phyloP scores from a whole-genome alignment of 148 eudicot genomes.

The Spergularia marina region DNA sequence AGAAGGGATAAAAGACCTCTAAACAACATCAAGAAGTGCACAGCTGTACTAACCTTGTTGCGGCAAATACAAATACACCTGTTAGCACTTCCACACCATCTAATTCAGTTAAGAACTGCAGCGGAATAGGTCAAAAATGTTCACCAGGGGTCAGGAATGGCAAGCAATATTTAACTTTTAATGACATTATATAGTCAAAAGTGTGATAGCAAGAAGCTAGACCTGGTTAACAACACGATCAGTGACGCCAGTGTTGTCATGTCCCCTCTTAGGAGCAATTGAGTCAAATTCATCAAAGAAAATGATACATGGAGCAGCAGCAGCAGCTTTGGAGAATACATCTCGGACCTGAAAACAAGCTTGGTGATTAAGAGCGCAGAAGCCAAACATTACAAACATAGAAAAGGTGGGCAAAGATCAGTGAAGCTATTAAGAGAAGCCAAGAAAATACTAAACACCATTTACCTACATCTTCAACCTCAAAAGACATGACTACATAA shows the following conservation, averaged over 20 bases:
- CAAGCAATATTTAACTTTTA: background rate
- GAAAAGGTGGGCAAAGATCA: background rate
- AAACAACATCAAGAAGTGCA: constrained; percentile 5
- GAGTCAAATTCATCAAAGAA: constrained; percentile 99
- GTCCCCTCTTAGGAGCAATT: constrained; percentile 98
- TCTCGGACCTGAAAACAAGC: constrained; percentile 76
- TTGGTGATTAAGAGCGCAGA: background rate
- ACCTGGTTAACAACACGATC: constrained; percentile 99
- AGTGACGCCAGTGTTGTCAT: constrained; percentile 98
- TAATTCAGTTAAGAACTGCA: constrained; percentile 89
- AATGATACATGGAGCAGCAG: constrained; percentile 97
- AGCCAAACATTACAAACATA: background rate
- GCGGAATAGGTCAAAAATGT: constrained; percentile 9
- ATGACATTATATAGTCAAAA: background rate
- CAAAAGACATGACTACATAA: background rate
- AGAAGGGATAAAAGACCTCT: background rate
- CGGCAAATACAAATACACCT: constrained; percentile 99
- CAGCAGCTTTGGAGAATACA: constrained; percentile 91
- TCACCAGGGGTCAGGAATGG: constrained; percentile 4
- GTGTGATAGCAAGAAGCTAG: background rate
- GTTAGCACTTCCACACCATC: constrained; percentile 96
- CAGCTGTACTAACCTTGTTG: constrained; percentile 62
- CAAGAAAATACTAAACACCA: background rate
- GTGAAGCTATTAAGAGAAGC: background rate
- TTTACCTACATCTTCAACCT: background rate